Evolutionary conservation across 2,329 filamentous ascomycete genomes (phyloP).

Genomic region (Fusarium continuum): DNA sequence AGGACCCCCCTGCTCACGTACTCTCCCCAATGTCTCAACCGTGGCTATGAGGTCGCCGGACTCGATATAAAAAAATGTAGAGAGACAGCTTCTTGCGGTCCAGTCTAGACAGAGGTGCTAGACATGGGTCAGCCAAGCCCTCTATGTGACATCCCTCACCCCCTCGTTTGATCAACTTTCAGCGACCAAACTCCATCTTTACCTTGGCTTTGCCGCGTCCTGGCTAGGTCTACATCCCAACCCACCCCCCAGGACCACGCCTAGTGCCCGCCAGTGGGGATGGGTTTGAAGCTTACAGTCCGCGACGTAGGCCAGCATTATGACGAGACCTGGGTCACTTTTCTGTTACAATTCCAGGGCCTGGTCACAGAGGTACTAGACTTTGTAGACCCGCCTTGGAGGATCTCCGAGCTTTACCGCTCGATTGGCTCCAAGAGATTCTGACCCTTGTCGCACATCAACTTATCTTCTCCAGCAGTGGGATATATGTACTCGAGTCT

Average conservation of each 20-base stretch:
- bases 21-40: conserved; percentile 38
- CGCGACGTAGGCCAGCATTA: conserved; percentile 33
- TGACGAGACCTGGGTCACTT: conserved; percentile 43
- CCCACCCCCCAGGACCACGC: conserved; percentile 30
- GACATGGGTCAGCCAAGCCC: conserved; percentile 40
- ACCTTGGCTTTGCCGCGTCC: conserved; percentile 31
- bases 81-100: conserved; percentile 29
- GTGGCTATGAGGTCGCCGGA: conserved; percentile 27
- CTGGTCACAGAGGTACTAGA: conserved; percentile 40
- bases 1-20: conserved; percentile 20
- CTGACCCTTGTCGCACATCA: conserved; percentile 45
- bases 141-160: conserved; percentile 35
- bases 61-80: conserved; percentile 37
- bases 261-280: conserved; percentile 29
- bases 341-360: conserved; percentile 40
- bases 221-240: conserved; percentile 30
- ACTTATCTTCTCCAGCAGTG: conserved; percentile 36
- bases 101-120: conserved; percentile 29
- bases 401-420: conserved; percentile 46
- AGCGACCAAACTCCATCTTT: conserved; percentile 33
- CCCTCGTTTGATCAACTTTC: conserved; percentile 43
- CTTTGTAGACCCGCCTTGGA: conserved; percentile 36
- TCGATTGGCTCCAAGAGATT: conserved; percentile 47
- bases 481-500: conserved; percentile 44
- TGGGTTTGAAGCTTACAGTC: conserved; percentile 36